Evolutionary conservation across 2,329 filamentous ascomycete species (phyloP).

Genomic region (Fusarium austroafricanum): DNA sequence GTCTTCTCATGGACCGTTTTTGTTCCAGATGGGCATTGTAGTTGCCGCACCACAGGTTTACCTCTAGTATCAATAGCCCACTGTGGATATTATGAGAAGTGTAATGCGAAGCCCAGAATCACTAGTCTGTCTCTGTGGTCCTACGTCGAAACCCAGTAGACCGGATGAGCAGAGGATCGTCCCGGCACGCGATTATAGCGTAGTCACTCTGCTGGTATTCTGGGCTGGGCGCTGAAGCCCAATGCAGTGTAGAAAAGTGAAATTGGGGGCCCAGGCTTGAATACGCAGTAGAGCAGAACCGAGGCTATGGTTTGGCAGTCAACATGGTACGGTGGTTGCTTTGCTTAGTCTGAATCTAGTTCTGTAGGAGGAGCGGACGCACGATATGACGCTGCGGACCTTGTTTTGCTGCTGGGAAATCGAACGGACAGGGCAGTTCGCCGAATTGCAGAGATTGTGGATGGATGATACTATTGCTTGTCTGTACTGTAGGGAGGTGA

Average conservation of each 20-base stretch:
- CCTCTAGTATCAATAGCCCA: not conserved
- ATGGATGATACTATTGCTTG: conserved; percentile 17
- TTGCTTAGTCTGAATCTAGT: conserved; percentile 5
- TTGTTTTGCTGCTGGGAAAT: conserved; percentile 11
- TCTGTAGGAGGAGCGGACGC: conserved; percentile 21
- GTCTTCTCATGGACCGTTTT: not conserved
- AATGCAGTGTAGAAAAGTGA: conserved; percentile 1
- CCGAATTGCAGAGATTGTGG: not conserved
- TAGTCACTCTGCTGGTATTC: conserved; percentile 32
- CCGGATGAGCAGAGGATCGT: conserved; percentile 39
- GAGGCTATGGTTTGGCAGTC: conserved; percentile 32
- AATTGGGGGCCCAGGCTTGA: conserved; percentile 16
- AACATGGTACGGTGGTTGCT: conserved; percentile 22
- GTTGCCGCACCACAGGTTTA: not conserved
- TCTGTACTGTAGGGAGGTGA: not conserved
- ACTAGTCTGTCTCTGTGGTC: not conserved
- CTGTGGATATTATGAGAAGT: not conserved
- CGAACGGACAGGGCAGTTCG: not conserved
- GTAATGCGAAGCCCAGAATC: not conserved
- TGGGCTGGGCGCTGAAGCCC: conserved; percentile 10
- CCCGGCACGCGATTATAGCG: conserved; percentile 41
- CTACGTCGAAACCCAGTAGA: conserved; percentile 31
- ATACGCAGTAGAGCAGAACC: conserved; percentile 21
- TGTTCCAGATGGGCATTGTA: not conserved
- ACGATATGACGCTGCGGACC: conserved; percentile 23